Evolutionary conservation across 2,329 filamentous ascomycete genomes (phyloP).

Genomic region (Colletotrichum sublineola): DNA sequence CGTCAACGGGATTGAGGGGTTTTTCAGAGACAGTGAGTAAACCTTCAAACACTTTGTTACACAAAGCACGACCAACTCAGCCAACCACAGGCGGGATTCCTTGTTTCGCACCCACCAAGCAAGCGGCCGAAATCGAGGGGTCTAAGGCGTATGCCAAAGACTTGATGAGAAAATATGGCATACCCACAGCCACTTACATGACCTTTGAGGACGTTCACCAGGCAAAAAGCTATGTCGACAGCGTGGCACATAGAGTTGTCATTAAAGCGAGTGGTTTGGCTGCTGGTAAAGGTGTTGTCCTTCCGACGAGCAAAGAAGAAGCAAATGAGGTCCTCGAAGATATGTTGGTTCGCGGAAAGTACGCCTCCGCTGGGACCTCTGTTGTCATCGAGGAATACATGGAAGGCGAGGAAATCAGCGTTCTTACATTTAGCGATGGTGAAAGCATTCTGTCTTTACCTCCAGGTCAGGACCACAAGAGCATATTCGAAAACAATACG

Average conservation of each 20-base stretch:
- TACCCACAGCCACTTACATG: conserved; percentile 91
- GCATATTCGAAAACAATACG: conserved; percentile 91
- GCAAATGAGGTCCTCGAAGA: conserved; percentile 84
- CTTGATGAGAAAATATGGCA: conserved; percentile 92
- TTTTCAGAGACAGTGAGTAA: conserved; percentile 70
- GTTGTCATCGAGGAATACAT: conserved; percentile 97
- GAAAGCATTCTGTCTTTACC: conserved; percentile 86
- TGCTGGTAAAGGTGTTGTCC: conserved; percentile 94
- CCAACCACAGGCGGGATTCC: conserved; percentile 71
- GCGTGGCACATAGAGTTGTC: conserved; percentile 79
- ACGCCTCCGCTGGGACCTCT: conserved; percentile 88
- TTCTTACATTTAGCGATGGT: conserved; percentile 92
- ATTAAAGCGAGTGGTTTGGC: conserved; percentile 97
- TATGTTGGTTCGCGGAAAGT: conserved; percentile 91
- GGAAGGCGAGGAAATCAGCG: conserved; percentile 90
- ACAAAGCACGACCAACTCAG: neutral
- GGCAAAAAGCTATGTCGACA: conserved; percentile 81
- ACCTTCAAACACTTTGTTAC: too few relatives aligned
- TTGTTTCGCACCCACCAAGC: conserved; percentile 87
- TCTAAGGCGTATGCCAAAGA: conserved; percentile 98
- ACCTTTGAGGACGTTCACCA: conserved; percentile 83
- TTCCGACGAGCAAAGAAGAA: conserved; percentile 85
- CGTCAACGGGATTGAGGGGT: conserved; percentile 88
- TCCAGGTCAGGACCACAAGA: conserved; percentile 96
- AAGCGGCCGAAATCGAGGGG: conserved; percentile 91